A percentile compares a stretch with the other conserved stretches of the same genome.
These are phyloP conservation scores for Mycosarcoma maydis DNA, from an alignment of 1,284 basidiomycete genomes.

Conservation along the genomic window DNA sequence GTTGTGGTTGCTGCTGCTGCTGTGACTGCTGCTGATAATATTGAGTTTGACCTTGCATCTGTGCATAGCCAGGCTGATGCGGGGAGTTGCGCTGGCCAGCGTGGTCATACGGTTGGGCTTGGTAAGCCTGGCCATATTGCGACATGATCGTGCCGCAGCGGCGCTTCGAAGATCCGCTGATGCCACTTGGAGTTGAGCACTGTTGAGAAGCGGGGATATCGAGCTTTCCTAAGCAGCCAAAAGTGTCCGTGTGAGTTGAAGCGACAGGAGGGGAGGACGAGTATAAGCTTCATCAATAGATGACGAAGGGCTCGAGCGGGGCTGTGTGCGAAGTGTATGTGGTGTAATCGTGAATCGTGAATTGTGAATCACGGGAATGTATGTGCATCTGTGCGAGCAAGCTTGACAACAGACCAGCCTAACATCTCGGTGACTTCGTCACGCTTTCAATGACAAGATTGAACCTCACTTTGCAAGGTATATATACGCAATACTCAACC, in stretches of 20 bases:
- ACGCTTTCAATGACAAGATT: too few species aligned
- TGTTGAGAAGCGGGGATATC: neutral
- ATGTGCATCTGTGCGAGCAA: slow-evolving; percentile 4
- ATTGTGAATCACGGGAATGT: too few species aligned
- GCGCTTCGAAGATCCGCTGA: neutral
- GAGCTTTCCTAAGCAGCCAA: neutral
- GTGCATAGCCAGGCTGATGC: slow-evolving; percentile 20
- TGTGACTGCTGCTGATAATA: too few species aligned
- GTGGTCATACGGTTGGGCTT: slow-evolving; percentile 16
- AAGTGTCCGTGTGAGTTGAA: too few species aligned
- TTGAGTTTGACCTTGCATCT: too few species aligned
- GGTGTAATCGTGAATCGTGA: too few species aligned
- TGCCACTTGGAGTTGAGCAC: neutral
- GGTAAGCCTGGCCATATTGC: slow-evolving; percentile 36
- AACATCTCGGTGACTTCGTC: neutral
- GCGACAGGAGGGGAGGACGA: too few species aligned
- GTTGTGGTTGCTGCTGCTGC: slow-evolving; percentile 26
- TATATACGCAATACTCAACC: neutral
- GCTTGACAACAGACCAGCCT: neutral
- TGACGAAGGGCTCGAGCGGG: neutral
- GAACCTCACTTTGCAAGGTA: neutral
- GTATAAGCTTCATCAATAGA: too few species aligned
- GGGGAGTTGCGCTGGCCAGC: slow-evolving; percentile 7
- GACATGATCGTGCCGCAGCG: slow-evolving; percentile 26
- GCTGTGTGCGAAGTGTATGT: neutral